Evolutionary conservation across 176 grass and related monocot genomes (phyloP).

Genomic region (Echinochloa phyllopogon): DNA sequence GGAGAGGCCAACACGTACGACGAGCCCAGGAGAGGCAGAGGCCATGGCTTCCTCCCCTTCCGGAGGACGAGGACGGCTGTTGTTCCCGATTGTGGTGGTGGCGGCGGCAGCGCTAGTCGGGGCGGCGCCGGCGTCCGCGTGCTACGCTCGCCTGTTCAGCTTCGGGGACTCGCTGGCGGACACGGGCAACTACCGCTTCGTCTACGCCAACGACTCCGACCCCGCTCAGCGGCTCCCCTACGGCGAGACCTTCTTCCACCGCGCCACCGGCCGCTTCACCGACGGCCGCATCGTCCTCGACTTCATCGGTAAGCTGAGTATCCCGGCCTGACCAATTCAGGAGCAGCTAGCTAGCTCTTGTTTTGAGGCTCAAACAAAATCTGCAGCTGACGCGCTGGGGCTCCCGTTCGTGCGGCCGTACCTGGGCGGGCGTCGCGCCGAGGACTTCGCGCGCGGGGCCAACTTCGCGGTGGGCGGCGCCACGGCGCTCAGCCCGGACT

Average conservation of each 20-base stretch:
- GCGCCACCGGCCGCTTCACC: conserved; percentile 74
- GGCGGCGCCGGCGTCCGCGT: conserved; percentile 12
- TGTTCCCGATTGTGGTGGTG: background rate
- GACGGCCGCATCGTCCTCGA: conserved; percentile 74
- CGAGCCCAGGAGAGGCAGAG: too few species aligned
- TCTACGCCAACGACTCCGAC: conserved; percentile 37
- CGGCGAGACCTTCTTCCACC: conserved; percentile 82
- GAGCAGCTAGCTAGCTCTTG: background rate
- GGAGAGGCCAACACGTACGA: background rate
- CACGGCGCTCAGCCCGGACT: conserved; percentile 60
- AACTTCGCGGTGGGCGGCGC: conserved; percentile 88
- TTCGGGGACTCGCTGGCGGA: conserved; percentile 91
- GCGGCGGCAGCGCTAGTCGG: background rate
- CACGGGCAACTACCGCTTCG: conserved; percentile 67
- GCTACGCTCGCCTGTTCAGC: conserved; percentile 64
- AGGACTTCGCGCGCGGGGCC: conserved; percentile 63
- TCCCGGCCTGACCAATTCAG: too few species aligned
- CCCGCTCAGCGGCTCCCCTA: conserved; percentile 55
- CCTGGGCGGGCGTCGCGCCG: conserved; percentile 35
- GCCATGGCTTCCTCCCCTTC: conserved; percentile 32
- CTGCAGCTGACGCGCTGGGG: conserved; percentile 52
- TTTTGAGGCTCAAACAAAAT: background rate
- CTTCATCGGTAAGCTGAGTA: conserved; percentile 69
- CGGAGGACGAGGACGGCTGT: background rate
- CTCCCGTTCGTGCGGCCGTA: conserved; percentile 66